Conservation (phyloP, 768 basidiomycete genomes). For the Trametes sanguinea region DNA sequence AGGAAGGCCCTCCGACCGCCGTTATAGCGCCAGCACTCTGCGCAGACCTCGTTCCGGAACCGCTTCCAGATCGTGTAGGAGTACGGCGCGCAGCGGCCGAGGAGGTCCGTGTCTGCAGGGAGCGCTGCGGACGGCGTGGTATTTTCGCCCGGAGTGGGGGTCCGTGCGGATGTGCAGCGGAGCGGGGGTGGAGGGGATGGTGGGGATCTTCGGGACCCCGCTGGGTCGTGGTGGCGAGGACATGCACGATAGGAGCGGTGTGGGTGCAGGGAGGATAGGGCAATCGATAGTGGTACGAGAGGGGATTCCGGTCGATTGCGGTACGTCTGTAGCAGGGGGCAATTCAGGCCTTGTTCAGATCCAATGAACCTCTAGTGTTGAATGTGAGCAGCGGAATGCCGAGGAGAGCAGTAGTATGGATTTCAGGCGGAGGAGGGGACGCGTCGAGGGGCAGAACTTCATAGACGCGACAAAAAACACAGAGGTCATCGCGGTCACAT, state of each 20-base stretch:
- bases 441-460: background rate
- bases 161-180: constrained; percentile 21
- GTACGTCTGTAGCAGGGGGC: too few species aligned
- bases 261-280: too few species aligned
- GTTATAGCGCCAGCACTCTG: constrained; percentile 63
- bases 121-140: constrained; percentile 26
- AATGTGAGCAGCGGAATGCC: too few species aligned
- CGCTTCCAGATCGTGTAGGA: constrained; percentile 59
- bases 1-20: constrained; percentile 36
- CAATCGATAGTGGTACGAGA: too few species aligned
- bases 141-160: constrained; percentile 27
- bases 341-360: too few species aligned
- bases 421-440: background rate
- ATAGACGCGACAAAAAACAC: constrained; percentile 7
- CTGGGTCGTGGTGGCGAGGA: background rate
- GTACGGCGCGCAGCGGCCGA: constrained; percentile 47
- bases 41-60: constrained; percentile 69
- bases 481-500: constrained; percentile 18
- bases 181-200: background rate
- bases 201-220: background rate
- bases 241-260: too few species aligned
- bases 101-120: constrained; percentile 18
- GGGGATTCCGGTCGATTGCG: too few species aligned
- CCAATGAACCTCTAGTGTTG: too few species aligned
- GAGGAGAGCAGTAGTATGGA: background rate